A percentile compares a stretch with the other conserved stretches of the same genome.
These are phyloP conservation scores for Zizania latifolia DNA, from an alignment of 176 grass and related monocot genomes.

Conservation along the genomic window DNA sequence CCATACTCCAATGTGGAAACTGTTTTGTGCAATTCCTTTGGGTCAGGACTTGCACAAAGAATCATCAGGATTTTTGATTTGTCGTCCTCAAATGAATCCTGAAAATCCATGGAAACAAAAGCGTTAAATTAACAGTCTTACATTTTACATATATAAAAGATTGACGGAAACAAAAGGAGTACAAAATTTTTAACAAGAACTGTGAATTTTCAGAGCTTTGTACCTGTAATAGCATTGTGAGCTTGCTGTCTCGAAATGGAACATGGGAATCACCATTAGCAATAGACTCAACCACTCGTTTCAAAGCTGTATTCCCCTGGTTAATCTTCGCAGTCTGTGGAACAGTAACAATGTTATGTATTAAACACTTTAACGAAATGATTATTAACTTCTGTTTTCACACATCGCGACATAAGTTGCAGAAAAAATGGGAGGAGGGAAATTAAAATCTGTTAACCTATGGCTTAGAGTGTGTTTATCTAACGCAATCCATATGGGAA, in stretches of 20 bases:
- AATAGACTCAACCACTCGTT: slow-evolving; percentile 88
- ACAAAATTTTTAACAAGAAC: not conserved
- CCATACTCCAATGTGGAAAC: slow-evolving; percentile 89
- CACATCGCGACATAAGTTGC: not conserved
- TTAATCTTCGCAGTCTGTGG: slow-evolving; percentile 88
- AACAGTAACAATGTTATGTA: slow-evolving; percentile 13
- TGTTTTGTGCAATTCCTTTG: slow-evolving; percentile 85
- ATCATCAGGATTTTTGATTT: slow-evolving; percentile 99
- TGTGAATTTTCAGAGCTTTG: not conserved
- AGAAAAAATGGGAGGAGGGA: not conserved
- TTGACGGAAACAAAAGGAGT: not conserved
- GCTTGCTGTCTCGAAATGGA: slow-evolving; percentile 89
- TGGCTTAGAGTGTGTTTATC: not conserved
- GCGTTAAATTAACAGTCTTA: not conserved
- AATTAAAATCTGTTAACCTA: not conserved
- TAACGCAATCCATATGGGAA: not conserved
- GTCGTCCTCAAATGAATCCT: slow-evolving; percentile 95
- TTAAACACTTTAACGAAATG: not conserved
- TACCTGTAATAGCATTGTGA: slow-evolving; percentile 95
- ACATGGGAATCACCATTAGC: slow-evolving; percentile 93
- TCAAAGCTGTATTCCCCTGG: slow-evolving; percentile 80
- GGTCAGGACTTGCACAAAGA: slow-evolving; percentile 89
- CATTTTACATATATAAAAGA: too few relatives aligned
- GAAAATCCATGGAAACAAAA: slow-evolving; percentile 23
- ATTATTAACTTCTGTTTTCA: not conserved